Base-by-base conservation (phyloP, 768 basidiomycete genomes). In the Serendipita vermifera region DNA sequence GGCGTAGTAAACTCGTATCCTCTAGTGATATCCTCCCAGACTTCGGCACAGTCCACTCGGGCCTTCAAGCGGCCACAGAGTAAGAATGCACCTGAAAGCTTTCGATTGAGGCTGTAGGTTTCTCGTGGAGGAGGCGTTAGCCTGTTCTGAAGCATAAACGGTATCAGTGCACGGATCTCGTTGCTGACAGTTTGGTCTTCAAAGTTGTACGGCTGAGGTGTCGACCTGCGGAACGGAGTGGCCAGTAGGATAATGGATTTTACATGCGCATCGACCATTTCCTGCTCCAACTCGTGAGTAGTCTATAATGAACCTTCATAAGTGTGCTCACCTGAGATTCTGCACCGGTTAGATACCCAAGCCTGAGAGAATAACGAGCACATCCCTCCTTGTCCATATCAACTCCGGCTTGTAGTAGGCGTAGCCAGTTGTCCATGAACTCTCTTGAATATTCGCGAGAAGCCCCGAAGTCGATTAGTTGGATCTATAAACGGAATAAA, bases 381-480 rank as follows among this genome's bases (percentile, higher is more conserved):
- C 91, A 94, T 15, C 69, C 78, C 3, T 74, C 71, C 26, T 78
- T 69, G 67, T 96, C 85, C 29, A 80, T 80, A 0, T 65, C 64
- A 3, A 87, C 78, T 0, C 90, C 92, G 0, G 89, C 83, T 57
- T 75, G 75, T n/a, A 98, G 78, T n/a, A 99, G 75, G 13, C 71
- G 72, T 55, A 86, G 73, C 91, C 93, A 99, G 55, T 72, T 73
- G 65, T 92, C 85, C 71, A 96, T 91, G 66, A 98, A 99, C 56
- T 77, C 76, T 58, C 80, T 80, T 0, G 79, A 75, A 69, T 97
- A 99, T 62, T 80, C 82, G 24, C 92, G 77, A 0, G 91, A 91
- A 7, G 96, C 96, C 31, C 96, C 96, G 63, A 98, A 98, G 68
- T 99, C 96, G 54, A 99, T 86, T 24, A 99, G 72, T 61, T 87